phyloP scores from a whole-genome alignment of 2,329 filamentous ascomycete species.

The Cryphonectria parasitica region DNA sequence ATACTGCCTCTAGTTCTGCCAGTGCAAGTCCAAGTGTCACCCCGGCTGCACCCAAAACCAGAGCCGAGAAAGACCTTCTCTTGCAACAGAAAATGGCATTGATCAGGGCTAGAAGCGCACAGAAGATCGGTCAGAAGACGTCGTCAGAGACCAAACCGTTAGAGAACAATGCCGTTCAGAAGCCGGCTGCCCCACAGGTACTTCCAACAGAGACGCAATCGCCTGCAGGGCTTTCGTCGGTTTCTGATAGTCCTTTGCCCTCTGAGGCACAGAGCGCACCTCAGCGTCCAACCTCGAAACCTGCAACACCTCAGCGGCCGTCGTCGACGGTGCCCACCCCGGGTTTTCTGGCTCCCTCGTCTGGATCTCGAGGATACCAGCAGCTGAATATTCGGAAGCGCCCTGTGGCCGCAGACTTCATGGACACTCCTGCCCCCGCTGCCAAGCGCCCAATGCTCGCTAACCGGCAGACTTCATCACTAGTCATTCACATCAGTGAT shows the following conservation, averaged over 20 bases:
- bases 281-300: background rate
- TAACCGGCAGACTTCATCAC: constrained; percentile 59
- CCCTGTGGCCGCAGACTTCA: constrained; percentile 70
- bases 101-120: constrained; percentile 56
- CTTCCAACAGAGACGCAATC: constrained; percentile 14
- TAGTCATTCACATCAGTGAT: constrained; percentile 87
- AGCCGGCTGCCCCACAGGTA: constrained; percentile 7
- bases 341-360: background rate
- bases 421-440: constrained; percentile 53
- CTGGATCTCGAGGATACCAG: constrained; percentile 27
- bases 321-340: constrained; percentile 9
- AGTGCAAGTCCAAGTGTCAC: constrained; percentile 12
- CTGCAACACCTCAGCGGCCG: constrained; percentile 7
- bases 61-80: constrained; percentile 72
- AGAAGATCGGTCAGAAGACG: constrained; percentile 39
- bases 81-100: constrained; percentile 78
- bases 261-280: background rate
- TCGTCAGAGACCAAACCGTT: constrained; percentile 14
- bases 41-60: constrained; percentile 46
- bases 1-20: constrained; percentile 8
- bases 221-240: background rate
- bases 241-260: background rate
- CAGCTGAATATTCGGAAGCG: constrained; percentile 43
- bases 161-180: constrained; percentile 14
- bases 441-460: constrained; percentile 67